Percentiles rank a stretch among this genome's conserved stretches.
Evolutionary conservation across 805 yeast species (phyloP).

Genomic region (Lipomyces starkeyi): DNA sequence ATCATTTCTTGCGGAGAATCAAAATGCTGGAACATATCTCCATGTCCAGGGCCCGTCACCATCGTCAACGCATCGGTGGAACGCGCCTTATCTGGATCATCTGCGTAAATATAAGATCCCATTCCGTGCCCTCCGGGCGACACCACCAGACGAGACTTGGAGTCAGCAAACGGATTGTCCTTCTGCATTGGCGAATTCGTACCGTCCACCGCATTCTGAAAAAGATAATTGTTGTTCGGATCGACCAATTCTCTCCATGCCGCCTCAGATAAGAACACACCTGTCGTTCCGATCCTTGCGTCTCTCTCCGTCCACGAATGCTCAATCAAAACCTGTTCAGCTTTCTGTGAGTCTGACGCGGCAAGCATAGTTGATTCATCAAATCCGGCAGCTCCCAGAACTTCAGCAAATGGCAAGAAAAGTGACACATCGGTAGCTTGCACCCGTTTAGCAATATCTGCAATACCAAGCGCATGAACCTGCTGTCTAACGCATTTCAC

Average conservation of each 20-base stretch:
- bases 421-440: conserved; percentile 48
- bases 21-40: conserved; percentile 46
- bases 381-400: conserved; percentile 42
- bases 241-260: conserved; percentile 52
- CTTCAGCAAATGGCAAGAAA: conserved; percentile 50
- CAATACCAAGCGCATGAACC: conserved; percentile 50
- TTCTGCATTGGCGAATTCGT: conserved; percentile 15
- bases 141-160: conserved; percentile 26
- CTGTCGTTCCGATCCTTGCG: conserved; percentile 49
- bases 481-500: conserved; percentile 53
- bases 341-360: conserved; percentile 38
- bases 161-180: conserved; percentile 19
- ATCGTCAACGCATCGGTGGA: conserved; percentile 34
- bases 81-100: conserved; percentile 35
- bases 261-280: conserved; percentile 50
- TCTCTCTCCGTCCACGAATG: conserved; percentile 49
- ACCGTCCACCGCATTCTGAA: conserved; percentile 8
- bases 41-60: conserved; percentile 36
- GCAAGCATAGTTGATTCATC: conserved; percentile 34
- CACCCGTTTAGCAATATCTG: conserved; percentile 51
- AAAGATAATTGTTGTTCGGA: conserved; percentile 40
- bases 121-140: conserved; percentile 31
- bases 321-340: conserved; percentile 41
- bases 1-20: conserved; percentile 44
- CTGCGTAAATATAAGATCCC: conserved; percentile 39